These are phyloP conservation scores for Polytrichum formosum DNA, from an alignment of 225 moss, liverwort and hornwort species.

Conservation along the genomic window DNA sequence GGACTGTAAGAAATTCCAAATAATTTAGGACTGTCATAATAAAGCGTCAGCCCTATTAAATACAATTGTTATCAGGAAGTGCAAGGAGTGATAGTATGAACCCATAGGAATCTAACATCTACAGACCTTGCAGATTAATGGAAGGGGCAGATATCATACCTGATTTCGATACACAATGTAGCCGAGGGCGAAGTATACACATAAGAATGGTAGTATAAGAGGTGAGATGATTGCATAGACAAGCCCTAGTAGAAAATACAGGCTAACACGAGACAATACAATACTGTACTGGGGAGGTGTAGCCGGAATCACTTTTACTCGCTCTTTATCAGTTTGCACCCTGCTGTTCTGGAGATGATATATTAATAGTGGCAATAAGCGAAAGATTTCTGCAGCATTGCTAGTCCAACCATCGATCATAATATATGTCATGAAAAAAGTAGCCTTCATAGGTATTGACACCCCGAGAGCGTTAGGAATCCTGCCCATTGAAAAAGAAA, in stretches of 20 bases:
- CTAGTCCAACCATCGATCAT: conserved; percentile 82
- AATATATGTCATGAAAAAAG: conserved; percentile 84
- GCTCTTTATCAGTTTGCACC: conserved; percentile 57
- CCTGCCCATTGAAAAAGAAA: conserved; percentile 27
- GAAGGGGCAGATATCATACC: conserved; percentile 23
- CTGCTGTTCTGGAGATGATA: conserved; percentile 39
- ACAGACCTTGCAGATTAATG: too few species aligned
- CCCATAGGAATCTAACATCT: too few species aligned
- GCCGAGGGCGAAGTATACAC: conserved; percentile 55
- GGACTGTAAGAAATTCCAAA: not conserved
- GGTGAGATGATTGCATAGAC: conserved; percentile 87
- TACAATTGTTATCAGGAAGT: too few species aligned
- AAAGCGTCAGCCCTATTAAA: too few species aligned
- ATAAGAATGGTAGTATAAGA: conserved; percentile 72
- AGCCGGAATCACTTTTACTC: conserved; percentile 64
- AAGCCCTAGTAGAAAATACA: conserved; percentile 79
- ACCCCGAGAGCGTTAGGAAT: conserved; percentile 69
- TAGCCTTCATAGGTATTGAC: conserved; percentile 67
- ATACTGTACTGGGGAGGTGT: conserved; percentile 34
- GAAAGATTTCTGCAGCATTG: conserved; percentile 56
- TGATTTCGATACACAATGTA: conserved; percentile 83
- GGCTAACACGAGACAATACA: conserved; percentile 60
- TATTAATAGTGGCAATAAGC: conserved; percentile 51
- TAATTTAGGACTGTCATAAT: not conserved
- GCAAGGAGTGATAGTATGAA: too few species aligned